These are phyloP conservation scores for Protomyces inouyei DNA, from an alignment of 1,139 yeast genomes.

Conservation along the genomic window DNA sequence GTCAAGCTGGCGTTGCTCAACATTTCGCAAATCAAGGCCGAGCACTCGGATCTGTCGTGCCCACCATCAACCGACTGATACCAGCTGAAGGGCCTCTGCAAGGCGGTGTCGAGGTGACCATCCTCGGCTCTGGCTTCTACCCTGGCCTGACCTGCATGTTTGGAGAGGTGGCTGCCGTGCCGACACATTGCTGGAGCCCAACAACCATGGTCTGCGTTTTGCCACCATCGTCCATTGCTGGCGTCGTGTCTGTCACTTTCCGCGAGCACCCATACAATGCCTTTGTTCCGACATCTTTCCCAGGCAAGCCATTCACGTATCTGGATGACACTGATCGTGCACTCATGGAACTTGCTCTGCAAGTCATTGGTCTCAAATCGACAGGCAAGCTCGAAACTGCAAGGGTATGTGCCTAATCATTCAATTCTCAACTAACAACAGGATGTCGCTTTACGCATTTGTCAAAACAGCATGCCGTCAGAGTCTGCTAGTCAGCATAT, in stretches of 20 bases:
- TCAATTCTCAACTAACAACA: background rate
- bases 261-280: conserved; percentile 43
- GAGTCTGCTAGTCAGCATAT: conserved; percentile 1
- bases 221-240: conserved; percentile 84
- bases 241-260: conserved; percentile 85
- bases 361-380: conserved; percentile 91
- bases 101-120: conserved; percentile 92
- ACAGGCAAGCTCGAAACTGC: conserved; percentile 92
- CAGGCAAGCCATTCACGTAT: conserved; percentile 70
- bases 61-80: conserved; percentile 52
- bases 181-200: conserved; percentile 95
- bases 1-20: background rate
- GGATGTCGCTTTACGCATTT: conserved; percentile 24
- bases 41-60: background rate
- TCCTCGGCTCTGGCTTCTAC: conserved; percentile 78
- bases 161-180: conserved; percentile 75
- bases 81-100: conserved; percentile 93
- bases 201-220: conserved; percentile 86
- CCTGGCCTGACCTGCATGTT: conserved; percentile 78
- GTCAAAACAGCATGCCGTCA: conserved; percentile 15
- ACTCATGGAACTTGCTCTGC: conserved; percentile 83
- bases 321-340: conserved; percentile 91
- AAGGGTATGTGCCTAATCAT: conserved; percentile 51
- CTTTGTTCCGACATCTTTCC: conserved; percentile 34
- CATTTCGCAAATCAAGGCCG: conserved; percentile 6